A percentile compares a stretch with the other conserved stretches of the same genome.
Evolutionary conservation across 2,329 filamentous ascomycete genomes (phyloP).

Genomic region (Fusarium secorum): DNA sequence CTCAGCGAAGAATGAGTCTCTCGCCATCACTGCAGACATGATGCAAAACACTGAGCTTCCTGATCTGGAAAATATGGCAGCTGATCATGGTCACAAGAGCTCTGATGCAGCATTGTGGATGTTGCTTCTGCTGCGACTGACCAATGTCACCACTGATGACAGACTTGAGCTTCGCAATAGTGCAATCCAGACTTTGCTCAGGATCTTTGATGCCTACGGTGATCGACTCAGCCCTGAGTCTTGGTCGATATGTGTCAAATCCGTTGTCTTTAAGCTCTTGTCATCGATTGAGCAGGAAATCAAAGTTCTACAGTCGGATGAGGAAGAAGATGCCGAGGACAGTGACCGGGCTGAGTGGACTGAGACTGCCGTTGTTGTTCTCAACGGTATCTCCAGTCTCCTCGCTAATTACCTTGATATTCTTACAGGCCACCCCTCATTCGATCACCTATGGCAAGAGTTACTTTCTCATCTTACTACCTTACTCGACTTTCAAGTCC

Average conservation of each 20-base stretch:
- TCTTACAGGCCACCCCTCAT: slow-evolving; percentile 70
- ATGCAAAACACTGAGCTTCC: slow-evolving; percentile 58
- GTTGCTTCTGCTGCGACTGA: slow-evolving; percentile 74
- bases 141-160: slow-evolving; percentile 74
- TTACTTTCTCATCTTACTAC: slow-evolving; percentile 74
- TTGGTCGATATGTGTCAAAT: slow-evolving; percentile 84
- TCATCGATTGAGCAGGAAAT: slow-evolving; percentile 71
- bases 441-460: slow-evolving; percentile 78
- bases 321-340: slow-evolving; percentile 51
- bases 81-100: slow-evolving; percentile 64
- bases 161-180: slow-evolving; percentile 82
- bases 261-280: slow-evolving; percentile 81
- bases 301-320: slow-evolving; percentile 48
- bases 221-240: slow-evolving; percentile 78
- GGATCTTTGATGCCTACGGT: slow-evolving; percentile 92
- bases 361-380: slow-evolving; percentile 76
- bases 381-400: slow-evolving; percentile 76
- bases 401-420: slow-evolving; percentile 79
- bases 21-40: slow-evolving; percentile 65
- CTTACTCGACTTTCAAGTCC: slow-evolving; percentile 67
- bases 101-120: slow-evolving; percentile 81
- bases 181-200: slow-evolving; percentile 87
- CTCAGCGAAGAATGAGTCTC: slow-evolving; percentile 64
- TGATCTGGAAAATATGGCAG: slow-evolving; percentile 66
- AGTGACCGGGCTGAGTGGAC: slow-evolving; percentile 68